Percentiles rank a stretch among this genome's conserved stretches.
These are phyloP conservation scores for Leccinum uliginosum DNA, from an alignment of 768 basidiomycete species.

Conservation along the genomic window DNA sequence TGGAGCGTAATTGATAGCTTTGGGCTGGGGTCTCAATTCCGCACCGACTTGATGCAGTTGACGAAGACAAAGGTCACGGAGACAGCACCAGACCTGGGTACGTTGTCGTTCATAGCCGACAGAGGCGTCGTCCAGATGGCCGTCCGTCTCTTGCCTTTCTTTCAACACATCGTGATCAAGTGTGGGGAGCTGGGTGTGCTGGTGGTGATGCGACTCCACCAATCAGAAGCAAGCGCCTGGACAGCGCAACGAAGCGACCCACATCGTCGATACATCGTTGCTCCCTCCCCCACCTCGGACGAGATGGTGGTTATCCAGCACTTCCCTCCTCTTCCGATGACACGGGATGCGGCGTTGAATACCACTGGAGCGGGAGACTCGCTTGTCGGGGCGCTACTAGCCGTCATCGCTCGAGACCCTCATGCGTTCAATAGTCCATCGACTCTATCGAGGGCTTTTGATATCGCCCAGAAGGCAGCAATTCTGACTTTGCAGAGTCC, in stretches of 20 bases:
- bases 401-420: slow-evolving; percentile 47
- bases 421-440: slow-evolving; percentile 43
- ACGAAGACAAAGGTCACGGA: slow-evolving; percentile 44
- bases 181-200: slow-evolving; percentile 70
- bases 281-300: slow-evolving; percentile 39
- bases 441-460: slow-evolving; percentile 42
- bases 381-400: slow-evolving; percentile 80
- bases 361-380: slow-evolving; percentile 94
- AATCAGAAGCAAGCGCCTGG: slow-evolving; percentile 47
- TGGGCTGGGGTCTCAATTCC: slow-evolving; percentile 62
- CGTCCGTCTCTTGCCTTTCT: slow-evolving; percentile 76
- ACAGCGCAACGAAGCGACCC: slow-evolving; percentile 42
- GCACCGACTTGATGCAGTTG: slow-evolving; percentile 60
- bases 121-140: slow-evolving; percentile 78
- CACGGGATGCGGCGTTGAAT: slow-evolving; percentile 44
- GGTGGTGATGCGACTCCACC: slow-evolving; percentile 52
- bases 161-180: slow-evolving; percentile 82
- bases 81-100: slow-evolving; percentile 36
- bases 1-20: slow-evolving; percentile 66
- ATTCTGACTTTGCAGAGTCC: slow-evolving; percentile 53
- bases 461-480: slow-evolving; percentile 62
- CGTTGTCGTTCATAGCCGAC: slow-evolving; percentile 58
- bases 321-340: slow-evolving; percentile 53
- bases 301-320: slow-evolving; percentile 65
- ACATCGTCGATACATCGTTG: slow-evolving; percentile 46